Evolutionary conservation across 768 basidiomycete species (phyloP).

Genomic region (Paxillus ammoniavirescens): DNA sequence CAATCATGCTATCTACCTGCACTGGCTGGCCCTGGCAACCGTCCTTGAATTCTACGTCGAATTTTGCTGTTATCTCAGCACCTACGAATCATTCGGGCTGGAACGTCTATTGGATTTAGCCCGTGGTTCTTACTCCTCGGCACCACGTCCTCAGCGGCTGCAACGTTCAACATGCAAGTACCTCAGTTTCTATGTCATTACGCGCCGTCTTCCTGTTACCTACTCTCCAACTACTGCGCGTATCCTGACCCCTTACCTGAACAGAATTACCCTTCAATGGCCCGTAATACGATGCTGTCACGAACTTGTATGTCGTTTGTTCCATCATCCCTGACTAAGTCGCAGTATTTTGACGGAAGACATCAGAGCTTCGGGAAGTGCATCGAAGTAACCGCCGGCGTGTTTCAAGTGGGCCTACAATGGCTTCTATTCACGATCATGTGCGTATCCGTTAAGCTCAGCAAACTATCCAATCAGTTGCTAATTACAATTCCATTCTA

Average conservation of each 20-base stretch:
- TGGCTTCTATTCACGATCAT: slow-evolving; percentile 85
- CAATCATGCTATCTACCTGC: background rate
- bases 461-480: background rate
- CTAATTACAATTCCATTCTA: background rate
- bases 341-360: background rate
- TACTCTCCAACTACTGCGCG: background rate
- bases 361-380: slow-evolving; percentile 66
- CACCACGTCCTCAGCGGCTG: slow-evolving; percentile 77
- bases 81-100: slow-evolving; percentile 71
- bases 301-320: slow-evolving; percentile 54
- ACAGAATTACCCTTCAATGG: slow-evolving; percentile 83
- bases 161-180: slow-evolving; percentile 78
- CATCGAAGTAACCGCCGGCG: slow-evolving; percentile 75
- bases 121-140: slow-evolving; percentile 91
- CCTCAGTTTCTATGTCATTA: background rate
- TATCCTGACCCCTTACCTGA: slow-evolving; percentile 1
- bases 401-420: slow-evolving; percentile 78
- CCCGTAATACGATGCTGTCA: slow-evolving; percentile 78
- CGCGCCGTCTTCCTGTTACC: background rate
- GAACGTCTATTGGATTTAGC: slow-evolving; percentile 86
- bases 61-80: slow-evolving; percentile 44
- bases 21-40: no score
- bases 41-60: no score
- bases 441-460: slow-evolving; percentile 44
- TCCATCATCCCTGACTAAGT: background rate